Evolutionary conservation across 495 filamentous ascomycete species (phyloP), one percentile per base, ranked within the genome.

Genomic region (Penicillium bovifimosum): DNA sequence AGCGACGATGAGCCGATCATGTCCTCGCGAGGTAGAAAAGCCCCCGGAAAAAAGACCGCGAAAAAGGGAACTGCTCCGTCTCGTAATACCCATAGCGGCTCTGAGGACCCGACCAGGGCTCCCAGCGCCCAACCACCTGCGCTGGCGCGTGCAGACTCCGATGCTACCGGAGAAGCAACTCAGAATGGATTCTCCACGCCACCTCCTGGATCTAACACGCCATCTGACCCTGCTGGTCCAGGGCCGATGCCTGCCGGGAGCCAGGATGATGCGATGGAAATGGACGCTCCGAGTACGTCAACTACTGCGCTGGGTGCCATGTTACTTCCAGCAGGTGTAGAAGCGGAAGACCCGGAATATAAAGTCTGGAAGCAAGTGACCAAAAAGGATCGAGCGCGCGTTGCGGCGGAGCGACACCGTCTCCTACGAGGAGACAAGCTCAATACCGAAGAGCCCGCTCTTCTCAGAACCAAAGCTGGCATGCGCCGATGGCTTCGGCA

Each of bases 301-400:
- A 69, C 85, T 28, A 85, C 80, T 54, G 82, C 82, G 24, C 75
- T 86, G 20, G 74, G 64, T 50, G 74, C 71, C n/a, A 54, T 75
- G 26, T 64, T 67, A 10, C 66, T 66, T 6, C 58, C 72, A 9
- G 72, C 70, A 6, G 74, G 71, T 3, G 60, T 68, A 13, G 86
- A 87, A 41, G 60, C 83, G 43, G 86, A 96, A 55, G 91, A 96
- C 59, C 82, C 88, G 1, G 91, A 95, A 58, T 96, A 91, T 73
- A 95, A 95, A 64, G 88, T 91, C 35, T 99, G 93, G 93, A 99
- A 97, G 74, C 91, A 95, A 66, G 88, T 96, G 33, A 99, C 93
- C 2, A 96, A 96, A 70, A 96, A 95, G 65, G 91, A 95, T 54
- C 83, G 93, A 40, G 93, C 93, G n/a, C 73, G 87, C 11, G 82